Percentiles rank a stretch among this genome's conserved stretches.
Evolutionary conservation across 331 rosid species (phyloP).

Genomic region (Erythrophleum ivorense): DNA sequence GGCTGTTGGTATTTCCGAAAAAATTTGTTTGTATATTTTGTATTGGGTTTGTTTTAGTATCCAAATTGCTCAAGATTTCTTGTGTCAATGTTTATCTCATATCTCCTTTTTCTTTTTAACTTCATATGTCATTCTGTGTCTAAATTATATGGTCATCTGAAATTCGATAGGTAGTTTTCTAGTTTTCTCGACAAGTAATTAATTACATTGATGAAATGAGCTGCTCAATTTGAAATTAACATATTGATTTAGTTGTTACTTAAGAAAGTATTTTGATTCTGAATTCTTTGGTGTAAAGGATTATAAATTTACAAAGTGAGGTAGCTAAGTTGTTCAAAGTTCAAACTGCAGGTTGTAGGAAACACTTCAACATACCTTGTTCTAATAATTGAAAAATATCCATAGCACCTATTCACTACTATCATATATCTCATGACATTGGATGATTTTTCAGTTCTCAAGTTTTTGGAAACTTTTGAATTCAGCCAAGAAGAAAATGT

Average conservation of each 20-base stretch:
- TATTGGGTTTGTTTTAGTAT: not conserved
- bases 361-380: not conserved
- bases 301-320: not conserved
- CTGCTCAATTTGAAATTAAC: not conserved
- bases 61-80: not conserved
- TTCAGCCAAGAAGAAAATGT: not conserved
- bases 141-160: not conserved
- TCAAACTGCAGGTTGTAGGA: not conserved
- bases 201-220: not conserved
- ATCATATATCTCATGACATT: not conserved
- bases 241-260: not conserved
- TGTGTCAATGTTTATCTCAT: not conserved
- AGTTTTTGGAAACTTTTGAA: not conserved
- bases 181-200: not conserved
- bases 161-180: not conserved
- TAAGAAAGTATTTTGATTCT: not conserved
- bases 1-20: not conserved
- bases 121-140: not conserved
- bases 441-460: not conserved
- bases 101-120: not conserved
- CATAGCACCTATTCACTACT: not conserved
- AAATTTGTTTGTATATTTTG: not conserved
- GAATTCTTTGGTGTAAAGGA: not conserved
- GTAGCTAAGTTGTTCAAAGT: not conserved
- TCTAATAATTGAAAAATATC: not conserved